Percentiles rank a stretch among this genome's conserved stretches.
These are phyloP conservation scores for Fusarium xylarioides DNA, from an alignment of 2,329 filamentous ascomycete genomes.

Conservation along the genomic window DNA sequence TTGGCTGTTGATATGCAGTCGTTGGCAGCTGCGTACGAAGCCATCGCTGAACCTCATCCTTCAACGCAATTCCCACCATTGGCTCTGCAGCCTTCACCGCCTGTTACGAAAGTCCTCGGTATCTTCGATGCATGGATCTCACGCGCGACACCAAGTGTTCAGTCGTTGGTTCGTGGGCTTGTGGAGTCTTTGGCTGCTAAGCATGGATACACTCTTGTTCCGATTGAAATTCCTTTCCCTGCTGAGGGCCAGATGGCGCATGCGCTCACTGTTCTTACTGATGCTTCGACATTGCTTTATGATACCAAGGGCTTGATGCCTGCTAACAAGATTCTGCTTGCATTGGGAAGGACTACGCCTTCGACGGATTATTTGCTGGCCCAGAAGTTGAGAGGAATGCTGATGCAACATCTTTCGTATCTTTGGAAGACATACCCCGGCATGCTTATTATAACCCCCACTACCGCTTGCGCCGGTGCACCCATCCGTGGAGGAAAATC, in stretches of 20 bases:
- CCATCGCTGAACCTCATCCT: constrained; percentile 71
- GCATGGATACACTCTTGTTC: constrained; percentile 62
- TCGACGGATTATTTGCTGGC: constrained; percentile 74
- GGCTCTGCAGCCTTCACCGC: constrained; percentile 36
- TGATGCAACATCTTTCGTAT: constrained; percentile 76
- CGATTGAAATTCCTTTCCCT: constrained; percentile 66
- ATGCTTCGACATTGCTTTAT: constrained; percentile 59
- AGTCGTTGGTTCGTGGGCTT: constrained; percentile 52
- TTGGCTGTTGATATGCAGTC: constrained; percentile 74
- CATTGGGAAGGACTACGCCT: constrained; percentile 68
- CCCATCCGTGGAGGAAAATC: constrained; percentile 48
- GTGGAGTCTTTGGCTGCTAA: constrained; percentile 63
- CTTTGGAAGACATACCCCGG: constrained; percentile 73
- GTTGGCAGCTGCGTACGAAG: constrained; percentile 70
- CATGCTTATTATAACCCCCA: constrained; percentile 76
- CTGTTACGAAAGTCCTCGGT: constrained; percentile 63
- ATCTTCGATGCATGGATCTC: constrained; percentile 72
- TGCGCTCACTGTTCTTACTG: constrained; percentile 76
- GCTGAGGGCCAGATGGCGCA: constrained; percentile 76
- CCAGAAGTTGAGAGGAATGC: constrained; percentile 72
- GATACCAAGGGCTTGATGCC: constrained; percentile 62
- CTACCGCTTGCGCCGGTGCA: constrained; percentile 62
- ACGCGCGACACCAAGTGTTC: constrained; percentile 52
- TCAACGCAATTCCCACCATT: constrained; percentile 62
- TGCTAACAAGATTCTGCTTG: constrained; percentile 72